phyloP scores from a whole-genome alignment of 345 rosid genomes.

The Angophora floribunda region DNA sequence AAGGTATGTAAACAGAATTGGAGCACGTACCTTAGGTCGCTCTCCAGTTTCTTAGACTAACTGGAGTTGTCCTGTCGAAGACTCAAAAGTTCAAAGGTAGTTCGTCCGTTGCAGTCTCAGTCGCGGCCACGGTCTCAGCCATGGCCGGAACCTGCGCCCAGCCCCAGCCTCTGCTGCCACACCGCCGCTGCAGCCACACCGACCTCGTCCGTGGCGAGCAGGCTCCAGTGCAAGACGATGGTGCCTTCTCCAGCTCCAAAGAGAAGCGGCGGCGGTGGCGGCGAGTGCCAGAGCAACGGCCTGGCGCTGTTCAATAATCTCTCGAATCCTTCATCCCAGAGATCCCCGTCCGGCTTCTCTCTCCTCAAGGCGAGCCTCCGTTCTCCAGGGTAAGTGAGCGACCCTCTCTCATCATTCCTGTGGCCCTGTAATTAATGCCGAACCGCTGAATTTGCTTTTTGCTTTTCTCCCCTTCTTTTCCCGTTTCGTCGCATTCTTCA shows the following conservation, averaged over 20 bases:
- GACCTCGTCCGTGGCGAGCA: conserved; percentile 34
- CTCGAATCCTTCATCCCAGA: conserved; percentile 65
- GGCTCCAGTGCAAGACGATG: conserved; percentile 35
- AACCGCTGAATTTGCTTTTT: background rate
- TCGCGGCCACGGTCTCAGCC: conserved; percentile 41
- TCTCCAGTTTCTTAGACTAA: too few species aligned
- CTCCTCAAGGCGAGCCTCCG: conserved; percentile 57
- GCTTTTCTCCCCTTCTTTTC: background rate
- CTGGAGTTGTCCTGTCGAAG: too few species aligned
- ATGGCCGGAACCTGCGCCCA: conserved; percentile 38
- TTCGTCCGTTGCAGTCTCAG: too few species aligned
- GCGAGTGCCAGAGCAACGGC: conserved; percentile 6
- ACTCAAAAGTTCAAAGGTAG: too few species aligned
- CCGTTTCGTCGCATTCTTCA: background rate
- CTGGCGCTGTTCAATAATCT: conserved; percentile 25
- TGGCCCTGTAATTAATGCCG: background rate
- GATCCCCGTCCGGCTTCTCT: conserved; percentile 65
- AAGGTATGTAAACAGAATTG: too few species aligned
- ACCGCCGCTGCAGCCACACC: conserved; percentile 25
- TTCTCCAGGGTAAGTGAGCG: conserved; percentile 54
- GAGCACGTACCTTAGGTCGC: too few species aligned
- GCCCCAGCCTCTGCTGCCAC: conserved; percentile 47
- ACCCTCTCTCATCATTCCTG: too few species aligned
- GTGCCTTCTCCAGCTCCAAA: conserved; percentile 8
- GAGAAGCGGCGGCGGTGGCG: background rate